Percentiles rank a stretch among this genome's conserved stretches.
These are phyloP conservation scores for Passalora sequoiae DNA, from an alignment of 2,329 filamentous ascomycete species.

Conservation along the genomic window DNA sequence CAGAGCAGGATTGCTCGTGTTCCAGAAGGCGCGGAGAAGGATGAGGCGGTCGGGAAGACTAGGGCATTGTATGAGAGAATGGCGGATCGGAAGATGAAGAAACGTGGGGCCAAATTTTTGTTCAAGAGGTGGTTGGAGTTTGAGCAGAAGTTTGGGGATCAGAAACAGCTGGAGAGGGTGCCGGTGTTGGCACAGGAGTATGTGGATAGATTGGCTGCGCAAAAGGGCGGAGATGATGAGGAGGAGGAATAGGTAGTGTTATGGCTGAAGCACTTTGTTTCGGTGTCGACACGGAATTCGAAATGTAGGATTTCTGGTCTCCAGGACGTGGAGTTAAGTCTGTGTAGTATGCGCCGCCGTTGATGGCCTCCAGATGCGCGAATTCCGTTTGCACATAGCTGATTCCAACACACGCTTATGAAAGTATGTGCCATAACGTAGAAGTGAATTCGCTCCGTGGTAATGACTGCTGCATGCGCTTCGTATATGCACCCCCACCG, in stretches of 20 bases:
- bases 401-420: no score
- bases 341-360: no score
- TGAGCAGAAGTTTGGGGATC: constrained; percentile 66
- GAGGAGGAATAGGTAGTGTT: constrained; percentile 23
- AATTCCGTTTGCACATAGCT: no score
- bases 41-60: constrained; percentile 57
- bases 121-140: constrained; percentile 90
- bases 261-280: no score
- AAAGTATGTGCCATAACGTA: no score
- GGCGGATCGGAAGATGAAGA: constrained; percentile 61
- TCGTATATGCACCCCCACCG: no score
- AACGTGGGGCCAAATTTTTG: constrained; percentile 75
- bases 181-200: constrained; percentile 66
- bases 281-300: no score
- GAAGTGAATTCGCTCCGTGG: no score
- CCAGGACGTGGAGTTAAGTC: no score
- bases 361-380: no score
- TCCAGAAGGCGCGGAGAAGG: constrained; percentile 37
- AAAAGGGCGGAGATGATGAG: constrained; percentile 29
- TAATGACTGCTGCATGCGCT: no score
- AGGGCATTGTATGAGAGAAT: constrained; percentile 70
- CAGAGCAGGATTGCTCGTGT: constrained; percentile 30
- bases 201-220: constrained; percentile 49
- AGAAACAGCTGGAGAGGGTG: constrained; percentile 65
- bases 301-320: no score